Conservation (phyloP, 78 protist genomes). For the Carpediemonas membranifera region DNA sequence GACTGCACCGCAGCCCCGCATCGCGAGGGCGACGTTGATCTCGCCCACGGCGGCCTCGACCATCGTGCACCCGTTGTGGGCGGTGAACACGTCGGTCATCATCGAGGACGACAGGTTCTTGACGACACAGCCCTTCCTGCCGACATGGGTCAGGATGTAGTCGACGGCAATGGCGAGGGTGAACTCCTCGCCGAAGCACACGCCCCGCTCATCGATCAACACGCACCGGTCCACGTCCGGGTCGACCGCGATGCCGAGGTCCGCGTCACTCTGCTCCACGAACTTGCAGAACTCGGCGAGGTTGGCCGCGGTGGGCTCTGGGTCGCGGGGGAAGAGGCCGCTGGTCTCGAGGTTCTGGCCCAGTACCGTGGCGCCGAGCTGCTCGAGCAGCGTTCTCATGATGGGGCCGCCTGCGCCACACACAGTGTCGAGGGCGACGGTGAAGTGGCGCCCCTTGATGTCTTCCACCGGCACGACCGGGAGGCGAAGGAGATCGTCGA, state of each 20-base stretch:
- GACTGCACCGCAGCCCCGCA: conserved; percentile 2
- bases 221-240: conserved; percentile 45
- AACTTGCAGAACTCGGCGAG: conserved; percentile 7
- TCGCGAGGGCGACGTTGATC: conserved; percentile 27
- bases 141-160: neutral
- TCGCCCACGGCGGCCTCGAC: conserved; percentile 28
- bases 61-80: conserved; percentile 1
- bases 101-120: conserved; percentile 30
- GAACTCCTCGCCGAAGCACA: conserved; percentile 29
- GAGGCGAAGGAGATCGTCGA: neutral
- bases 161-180: conserved; percentile 35
- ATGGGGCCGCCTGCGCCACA: conserved; percentile 22
- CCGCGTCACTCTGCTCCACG: conserved; percentile 1
- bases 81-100: conserved; percentile 6
- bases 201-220: conserved; percentile 16
- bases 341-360: conserved; percentile 1
- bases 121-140: neutral
- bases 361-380: neutral
- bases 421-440: conserved; percentile 11
- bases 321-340: conserved; percentile 33
- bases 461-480: neutral
- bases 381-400: neutral
- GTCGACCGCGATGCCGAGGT: conserved; percentile 39
- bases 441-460: neutral
- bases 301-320: conserved; percentile 37